Conservation (phyloP, 2,329 filamentous ascomycete species). For the Talaromyces verruculosus region DNA sequence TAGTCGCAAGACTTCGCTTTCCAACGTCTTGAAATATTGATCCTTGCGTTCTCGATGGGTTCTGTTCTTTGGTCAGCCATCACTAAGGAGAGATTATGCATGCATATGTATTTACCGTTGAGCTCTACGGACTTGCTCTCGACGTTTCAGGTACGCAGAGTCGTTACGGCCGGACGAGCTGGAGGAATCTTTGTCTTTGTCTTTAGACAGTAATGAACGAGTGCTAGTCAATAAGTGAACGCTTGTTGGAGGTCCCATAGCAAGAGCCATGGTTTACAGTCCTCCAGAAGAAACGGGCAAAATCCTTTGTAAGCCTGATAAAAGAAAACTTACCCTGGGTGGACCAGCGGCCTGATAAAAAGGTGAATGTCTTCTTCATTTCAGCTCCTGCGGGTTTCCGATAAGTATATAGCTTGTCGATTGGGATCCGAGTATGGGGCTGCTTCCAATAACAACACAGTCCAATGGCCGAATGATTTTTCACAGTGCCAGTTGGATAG, state of each 20-base stretch:
- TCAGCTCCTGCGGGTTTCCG: background rate
- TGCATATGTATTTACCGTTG: conserved; percentile 29
- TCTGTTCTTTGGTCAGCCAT: conserved; percentile 50
- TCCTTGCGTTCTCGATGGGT: conserved; percentile 98
- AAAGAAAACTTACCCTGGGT: background rate
- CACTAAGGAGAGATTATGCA: background rate
- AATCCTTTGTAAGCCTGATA: background rate
- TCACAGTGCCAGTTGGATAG: background rate
- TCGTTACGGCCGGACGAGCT: conserved; percentile 19
- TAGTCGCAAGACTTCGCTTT: conserved; percentile 83
- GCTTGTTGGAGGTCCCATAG: background rate
- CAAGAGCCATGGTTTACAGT: background rate
- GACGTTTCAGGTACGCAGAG: conserved; percentile 28
- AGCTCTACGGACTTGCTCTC: conserved; percentile 40
- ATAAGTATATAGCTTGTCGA: background rate
- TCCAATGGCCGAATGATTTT: background rate
- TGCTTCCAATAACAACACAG: background rate
- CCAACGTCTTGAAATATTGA: conserved; percentile 91
- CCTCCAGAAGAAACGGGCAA: too few relatives aligned
- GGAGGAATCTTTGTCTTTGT: conserved; percentile 18
- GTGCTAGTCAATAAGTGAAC: background rate
- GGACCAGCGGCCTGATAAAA: conserved; percentile 2
- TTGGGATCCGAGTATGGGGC: background rate
- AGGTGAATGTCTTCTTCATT: conserved; percentile 5
- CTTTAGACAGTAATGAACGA: background rate